Evolutionary conservation across 208 protist species (phyloP).

Genomic region (Trypanosoma rangeli): DNA sequence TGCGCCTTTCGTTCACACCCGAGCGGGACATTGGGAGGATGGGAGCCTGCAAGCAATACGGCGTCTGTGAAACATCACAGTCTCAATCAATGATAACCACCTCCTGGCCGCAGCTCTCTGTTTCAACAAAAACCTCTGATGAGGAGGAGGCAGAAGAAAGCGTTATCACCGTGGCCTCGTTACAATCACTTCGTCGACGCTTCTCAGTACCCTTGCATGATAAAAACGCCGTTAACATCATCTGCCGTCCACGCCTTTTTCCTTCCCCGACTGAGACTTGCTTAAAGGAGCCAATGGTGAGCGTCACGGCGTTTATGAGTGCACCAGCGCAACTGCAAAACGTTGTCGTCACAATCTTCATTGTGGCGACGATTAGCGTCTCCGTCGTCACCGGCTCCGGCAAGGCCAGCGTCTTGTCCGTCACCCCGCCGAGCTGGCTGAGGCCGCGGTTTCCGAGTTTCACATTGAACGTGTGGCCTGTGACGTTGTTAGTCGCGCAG

Average conservation of each 20-base stretch:
- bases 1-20: not conserved
- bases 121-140: not conserved
- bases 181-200: conserved; percentile 14
- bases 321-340: not conserved
- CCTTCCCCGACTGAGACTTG: not conserved
- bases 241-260: conserved; percentile 12
- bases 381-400: conserved; percentile 36
- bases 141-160: conserved; percentile 12
- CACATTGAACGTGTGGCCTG: conserved; percentile 49
- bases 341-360: conserved; percentile 15
- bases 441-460: conserved; percentile 47
- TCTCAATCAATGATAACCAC: conserved; percentile 24
- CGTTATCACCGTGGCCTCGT: conserved; percentile 15
- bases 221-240: conserved; percentile 28
- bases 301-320: conserved; percentile 19
- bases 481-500: conserved; percentile 30
- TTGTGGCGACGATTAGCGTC: conserved; percentile 14
- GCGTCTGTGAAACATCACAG: not conserved
- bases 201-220: conserved; percentile 8
- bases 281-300: conserved; percentile 33
- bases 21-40: not conserved
- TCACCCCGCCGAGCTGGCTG: conserved; percentile 30
- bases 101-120: not conserved
- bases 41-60: not conserved
- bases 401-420: conserved; percentile 38